Evolutionary conservation across 768 basidiomycete genomes (phyloP), one percentile per base, ranked within the genome.

Genomic region (Leccinellum albellum): DNA sequence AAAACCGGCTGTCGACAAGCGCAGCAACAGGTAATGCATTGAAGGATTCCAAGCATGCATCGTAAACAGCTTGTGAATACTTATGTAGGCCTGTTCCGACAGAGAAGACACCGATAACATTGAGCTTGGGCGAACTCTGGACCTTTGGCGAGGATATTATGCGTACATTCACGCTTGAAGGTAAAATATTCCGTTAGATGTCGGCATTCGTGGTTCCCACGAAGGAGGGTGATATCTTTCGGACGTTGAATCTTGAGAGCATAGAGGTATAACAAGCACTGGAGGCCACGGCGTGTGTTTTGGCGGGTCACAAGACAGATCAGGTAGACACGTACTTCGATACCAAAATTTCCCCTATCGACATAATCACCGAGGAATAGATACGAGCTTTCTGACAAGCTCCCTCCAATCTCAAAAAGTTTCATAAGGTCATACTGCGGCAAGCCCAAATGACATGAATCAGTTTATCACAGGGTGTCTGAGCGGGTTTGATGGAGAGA

Each of bases 111-210:
- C 21, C 31, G 35, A 51, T 56, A 47, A 57, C 28, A 45, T 50
- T 65, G 45, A 62, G 58, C 37, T 35, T 14, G 42, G 29, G 37
- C 8, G 24, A 52, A 57, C 35, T n/a, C 56, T 47, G 32, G 53
- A 51, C 47, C 33, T 17, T 33, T 48, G 51, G 53, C 49, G n/a
- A 32, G 49, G 26, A 62, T 31, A 48, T 31, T 31, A 48, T 31
- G 73, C 86, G 74, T 65, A 95, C 89, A 89, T 88, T 98, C 96
- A 60, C 92, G 88, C 76, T 94, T 95, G 79, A 98, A 98, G 9
- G 96, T 98, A 69, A 98, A 98, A 72, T 95, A 97, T 74, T 95
- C 94, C 2, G 96, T 98, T 48, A 98, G 78, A 75, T 98, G 95
- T 35, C 88, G 84, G 70, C 96, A 98, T 78, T 98, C 96, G 75